A percentile compares a stretch with the other conserved stretches of the same genome.
Conservation (phyloP, 768 basidiomycete species). For the Tricholoma bakamatsutake region DNA sequence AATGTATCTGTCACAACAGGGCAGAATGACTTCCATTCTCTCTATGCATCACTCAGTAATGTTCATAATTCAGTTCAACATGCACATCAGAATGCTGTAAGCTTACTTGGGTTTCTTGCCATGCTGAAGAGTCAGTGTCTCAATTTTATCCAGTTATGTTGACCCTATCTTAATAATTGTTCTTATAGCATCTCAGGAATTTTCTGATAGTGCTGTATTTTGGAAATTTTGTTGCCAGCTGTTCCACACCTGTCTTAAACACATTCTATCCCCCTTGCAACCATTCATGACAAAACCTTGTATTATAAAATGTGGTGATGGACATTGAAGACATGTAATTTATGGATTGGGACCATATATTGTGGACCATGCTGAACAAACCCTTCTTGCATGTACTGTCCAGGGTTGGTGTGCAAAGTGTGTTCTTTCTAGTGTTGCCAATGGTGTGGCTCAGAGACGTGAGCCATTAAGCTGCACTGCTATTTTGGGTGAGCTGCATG, state of each 20-base stretch:
- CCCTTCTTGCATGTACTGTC: no score
- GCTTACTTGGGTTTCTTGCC: no score
- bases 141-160: no score
- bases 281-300: conserved; percentile 22
- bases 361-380: conserved; percentile 31
- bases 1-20: conserved; percentile 22
- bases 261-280: conserved; percentile 16
- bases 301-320: conserved; percentile 21
- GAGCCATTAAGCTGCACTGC: no score
- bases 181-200: conserved; percentile 9
- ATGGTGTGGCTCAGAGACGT: no score
- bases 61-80: no score
- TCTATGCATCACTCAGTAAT: conserved; percentile 14
- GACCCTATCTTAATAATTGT: no score
- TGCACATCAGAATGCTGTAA: no score
- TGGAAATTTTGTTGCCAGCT: conserved; percentile 23
- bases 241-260: conserved; percentile 22
- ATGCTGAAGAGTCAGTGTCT: no score
- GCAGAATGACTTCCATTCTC: conserved; percentile 14
- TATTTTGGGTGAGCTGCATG: no score
- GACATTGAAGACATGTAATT: conserved; percentile 20
- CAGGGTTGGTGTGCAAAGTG: no score
- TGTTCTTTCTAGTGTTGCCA: no score
- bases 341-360: conserved; percentile 29
- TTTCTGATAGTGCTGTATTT: conserved; percentile 13